These are phyloP conservation scores for Lactarius tabidus DNA, from an alignment of 768 basidiomycete species.

Conservation along the genomic window DNA sequence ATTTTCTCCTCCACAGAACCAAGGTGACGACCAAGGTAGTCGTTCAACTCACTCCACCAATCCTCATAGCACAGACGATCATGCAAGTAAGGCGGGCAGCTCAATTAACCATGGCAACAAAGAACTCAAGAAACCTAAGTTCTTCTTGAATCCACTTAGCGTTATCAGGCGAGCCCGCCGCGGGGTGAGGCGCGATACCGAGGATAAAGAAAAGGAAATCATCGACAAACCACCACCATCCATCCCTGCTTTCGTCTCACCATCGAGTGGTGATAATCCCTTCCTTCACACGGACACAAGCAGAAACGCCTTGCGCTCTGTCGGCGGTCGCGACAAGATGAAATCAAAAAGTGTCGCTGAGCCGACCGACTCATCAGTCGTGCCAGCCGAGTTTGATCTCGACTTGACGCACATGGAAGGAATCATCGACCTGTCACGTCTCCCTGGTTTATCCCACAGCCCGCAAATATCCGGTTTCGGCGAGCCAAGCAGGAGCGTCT, in stretches of 20 bases:
- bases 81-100: slow-evolving; percentile 32
- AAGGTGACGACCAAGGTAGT: too few relatives aligned
- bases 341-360: slow-evolving; percentile 30
- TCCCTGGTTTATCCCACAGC: slow-evolving; percentile 28
- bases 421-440: slow-evolving; percentile 54
- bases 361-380: slow-evolving; percentile 34
- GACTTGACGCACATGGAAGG: slow-evolving; percentile 78
- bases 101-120: slow-evolving; percentile 32
- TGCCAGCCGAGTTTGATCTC: slow-evolving; percentile 48
- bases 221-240: slow-evolving; percentile 17
- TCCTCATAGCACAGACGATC: slow-evolving; percentile 31
- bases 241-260: slow-evolving; percentile 25
- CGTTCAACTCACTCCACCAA: slow-evolving; percentile 31
- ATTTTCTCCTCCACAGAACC: slow-evolving; percentile 30
- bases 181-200: slow-evolving; percentile 38
- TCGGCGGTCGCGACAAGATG: slow-evolving; percentile 34
- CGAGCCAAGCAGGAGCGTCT: slow-evolving; percentile 33
- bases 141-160: slow-evolving; percentile 40
- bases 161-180: slow-evolving; percentile 41
- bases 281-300: slow-evolving; percentile 29
- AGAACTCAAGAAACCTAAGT: slow-evolving; percentile 47
- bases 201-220: slow-evolving; percentile 37
- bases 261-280: slow-evolving; percentile 18
- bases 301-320: slow-evolving; percentile 23
- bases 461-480: slow-evolving; percentile 42